Conservation (phyloP, 495 filamentous ascomycete species). For the Tuber melanosporum region DNA sequence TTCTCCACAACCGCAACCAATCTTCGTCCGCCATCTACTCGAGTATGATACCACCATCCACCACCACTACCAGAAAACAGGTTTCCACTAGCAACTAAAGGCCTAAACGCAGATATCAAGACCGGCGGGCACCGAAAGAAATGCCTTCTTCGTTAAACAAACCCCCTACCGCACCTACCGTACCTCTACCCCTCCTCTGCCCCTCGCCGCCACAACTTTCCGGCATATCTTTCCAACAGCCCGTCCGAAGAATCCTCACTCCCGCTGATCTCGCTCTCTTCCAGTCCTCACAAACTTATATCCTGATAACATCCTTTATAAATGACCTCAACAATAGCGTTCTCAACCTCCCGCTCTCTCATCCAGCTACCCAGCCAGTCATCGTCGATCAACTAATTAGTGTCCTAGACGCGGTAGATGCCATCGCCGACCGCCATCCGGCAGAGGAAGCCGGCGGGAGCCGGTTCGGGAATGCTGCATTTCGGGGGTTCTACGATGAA, state of each 20-base stretch:
- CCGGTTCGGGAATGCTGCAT: constrained; percentile 88
- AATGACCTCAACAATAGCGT: constrained; percentile 81
- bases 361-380: constrained; percentile 51
- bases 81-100: neutral
- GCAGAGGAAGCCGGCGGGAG: constrained; percentile 79
- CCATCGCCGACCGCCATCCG: constrained; percentile 59
- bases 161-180: constrained; percentile 55
- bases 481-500: constrained; percentile 74
- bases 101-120: neutral
- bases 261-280: constrained; percentile 74
- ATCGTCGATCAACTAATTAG: constrained; percentile 58
- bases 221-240: constrained; percentile 56
- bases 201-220: constrained; percentile 57
- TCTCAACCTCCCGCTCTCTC: constrained; percentile 64
- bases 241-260: constrained; percentile 72
- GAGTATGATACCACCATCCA: neutral
- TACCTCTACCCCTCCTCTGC: constrained; percentile 58
- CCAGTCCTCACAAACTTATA: constrained; percentile 67
- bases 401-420: constrained; percentile 62
- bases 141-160: constrained; percentile 37
- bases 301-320: constrained; percentile 71
- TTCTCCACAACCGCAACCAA: neutral
- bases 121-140: neutral
- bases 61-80: neutral
- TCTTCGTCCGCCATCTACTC: neutral